Evolutionary conservation across 192 early-diverging fungal species (phyloP).

Genomic region (Coemansia sp.): DNA sequence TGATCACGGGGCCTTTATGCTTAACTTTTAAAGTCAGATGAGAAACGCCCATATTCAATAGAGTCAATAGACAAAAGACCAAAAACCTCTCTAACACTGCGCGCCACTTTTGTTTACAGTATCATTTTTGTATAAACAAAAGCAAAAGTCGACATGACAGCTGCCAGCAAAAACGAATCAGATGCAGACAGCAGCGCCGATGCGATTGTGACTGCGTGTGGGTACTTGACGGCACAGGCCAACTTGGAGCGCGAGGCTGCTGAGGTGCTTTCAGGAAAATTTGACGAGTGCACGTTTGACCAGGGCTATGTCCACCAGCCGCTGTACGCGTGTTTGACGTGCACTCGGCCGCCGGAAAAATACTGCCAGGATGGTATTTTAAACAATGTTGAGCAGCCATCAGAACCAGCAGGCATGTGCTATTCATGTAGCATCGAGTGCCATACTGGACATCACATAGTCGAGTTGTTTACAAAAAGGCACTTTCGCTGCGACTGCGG

Average conservation of each 20-base stretch:
- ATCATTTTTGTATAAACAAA: not conserved
- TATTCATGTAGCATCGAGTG: conserved; percentile 80
- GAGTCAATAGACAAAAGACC: not conserved
- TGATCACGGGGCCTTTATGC: not conserved
- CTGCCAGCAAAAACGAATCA: not conserved
- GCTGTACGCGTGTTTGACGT: conserved; percentile 81
- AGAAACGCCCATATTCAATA: not conserved
- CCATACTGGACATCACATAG: conserved; percentile 73
- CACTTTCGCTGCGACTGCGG: conserved; percentile 92
- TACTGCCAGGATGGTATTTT: conserved; percentile 5
- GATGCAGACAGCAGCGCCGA: conserved; percentile 1
- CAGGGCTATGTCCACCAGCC: conserved; percentile 77
- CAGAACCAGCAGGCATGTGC: conserved; percentile 61
- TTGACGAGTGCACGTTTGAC: conserved; percentile 73
- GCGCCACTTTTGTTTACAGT: not conserved
- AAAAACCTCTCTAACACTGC: not conserved
- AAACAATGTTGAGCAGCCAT: conserved; percentile 3
- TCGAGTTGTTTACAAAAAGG: conserved; percentile 84
- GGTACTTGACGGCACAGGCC: conserved; percentile 40
- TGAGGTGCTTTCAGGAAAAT: conserved; percentile 64
- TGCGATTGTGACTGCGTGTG: conserved; percentile 32
- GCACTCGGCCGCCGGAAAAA: conserved; percentile 48
- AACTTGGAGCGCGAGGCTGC: conserved; percentile 53
- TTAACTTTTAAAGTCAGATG: no score
- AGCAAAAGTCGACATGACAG: conserved; percentile 4